Evolutionary conservation across 148 eudicot genomes (phyloP).

Genomic region (Rhododendron ovatum): DNA sequence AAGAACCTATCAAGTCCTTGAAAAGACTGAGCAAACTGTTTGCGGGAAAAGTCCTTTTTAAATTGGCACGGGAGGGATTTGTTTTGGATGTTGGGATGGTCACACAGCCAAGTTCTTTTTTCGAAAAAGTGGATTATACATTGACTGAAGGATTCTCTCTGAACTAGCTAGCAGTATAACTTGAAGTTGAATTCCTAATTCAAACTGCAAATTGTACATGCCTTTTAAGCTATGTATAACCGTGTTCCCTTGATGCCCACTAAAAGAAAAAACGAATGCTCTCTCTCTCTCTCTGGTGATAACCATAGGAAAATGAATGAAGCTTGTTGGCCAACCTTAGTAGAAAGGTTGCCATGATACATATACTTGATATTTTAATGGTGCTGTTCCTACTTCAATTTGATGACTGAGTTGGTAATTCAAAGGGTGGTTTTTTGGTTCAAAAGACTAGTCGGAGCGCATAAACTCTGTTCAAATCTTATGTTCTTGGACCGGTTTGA

Average conservation of each 20-base stretch:
- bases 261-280: neutral
- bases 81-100: neutral
- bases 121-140: neutral
- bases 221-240: no score
- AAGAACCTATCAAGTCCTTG: constrained; percentile 74
- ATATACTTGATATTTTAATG: neutral
- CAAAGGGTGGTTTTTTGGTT: no score
- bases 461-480: no score
- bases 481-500: no score
- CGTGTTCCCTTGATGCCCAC: no score
- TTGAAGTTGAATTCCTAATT: neutral
- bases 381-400: neutral
- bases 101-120: neutral
- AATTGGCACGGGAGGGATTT: neutral
- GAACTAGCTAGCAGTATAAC: neutral
- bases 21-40: constrained; percentile 4
- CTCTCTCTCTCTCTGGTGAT: neutral
- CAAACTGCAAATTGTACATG: neutral
- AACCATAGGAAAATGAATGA: no score
- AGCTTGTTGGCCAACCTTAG: no score
- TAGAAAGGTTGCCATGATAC: neutral
- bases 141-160: neutral
- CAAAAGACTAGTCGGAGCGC: no score
- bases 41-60: neutral
- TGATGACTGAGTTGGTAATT: neutral